Evolutionary conservation across 306 rosid genomes (phyloP).

Genomic region (Crataegus laevigata): DNA sequence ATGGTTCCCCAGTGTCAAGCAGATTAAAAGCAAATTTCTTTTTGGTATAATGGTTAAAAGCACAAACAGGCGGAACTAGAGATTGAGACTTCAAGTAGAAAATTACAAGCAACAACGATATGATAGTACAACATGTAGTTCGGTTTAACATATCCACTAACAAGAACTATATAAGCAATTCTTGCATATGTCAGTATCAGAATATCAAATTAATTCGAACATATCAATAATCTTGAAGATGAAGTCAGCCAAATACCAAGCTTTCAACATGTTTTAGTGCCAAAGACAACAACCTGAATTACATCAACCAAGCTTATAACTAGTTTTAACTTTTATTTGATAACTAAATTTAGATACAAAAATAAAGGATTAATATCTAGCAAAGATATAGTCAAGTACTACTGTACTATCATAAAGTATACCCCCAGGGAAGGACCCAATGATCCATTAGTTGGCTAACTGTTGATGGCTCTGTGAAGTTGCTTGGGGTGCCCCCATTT

Average conservation of each 20-base stretch:
- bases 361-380: background rate
- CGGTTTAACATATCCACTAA: background rate
- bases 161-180: background rate
- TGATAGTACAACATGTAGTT: background rate
- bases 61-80: background rate
- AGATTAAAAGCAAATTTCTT: background rate
- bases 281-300: background rate
- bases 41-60: no score
- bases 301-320: background rate
- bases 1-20: background rate
- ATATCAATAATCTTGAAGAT: background rate
- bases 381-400: background rate
- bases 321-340: background rate
- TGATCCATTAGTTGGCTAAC: constrained; percentile 43
- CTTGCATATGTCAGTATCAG: background rate
- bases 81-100: background rate
- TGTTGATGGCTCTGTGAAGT: constrained; percentile 66
- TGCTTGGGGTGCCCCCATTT: constrained; percentile 97
- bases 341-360: background rate
- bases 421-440: constrained; percentile 82
- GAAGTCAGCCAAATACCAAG: background rate
- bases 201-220: background rate
- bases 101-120: background rate
- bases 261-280: background rate
- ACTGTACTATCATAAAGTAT: constrained; percentile 9